Evolutionary conservation across 805 yeast genomes (phyloP).

Genomic region (Dipodascus geniculatus): DNA sequence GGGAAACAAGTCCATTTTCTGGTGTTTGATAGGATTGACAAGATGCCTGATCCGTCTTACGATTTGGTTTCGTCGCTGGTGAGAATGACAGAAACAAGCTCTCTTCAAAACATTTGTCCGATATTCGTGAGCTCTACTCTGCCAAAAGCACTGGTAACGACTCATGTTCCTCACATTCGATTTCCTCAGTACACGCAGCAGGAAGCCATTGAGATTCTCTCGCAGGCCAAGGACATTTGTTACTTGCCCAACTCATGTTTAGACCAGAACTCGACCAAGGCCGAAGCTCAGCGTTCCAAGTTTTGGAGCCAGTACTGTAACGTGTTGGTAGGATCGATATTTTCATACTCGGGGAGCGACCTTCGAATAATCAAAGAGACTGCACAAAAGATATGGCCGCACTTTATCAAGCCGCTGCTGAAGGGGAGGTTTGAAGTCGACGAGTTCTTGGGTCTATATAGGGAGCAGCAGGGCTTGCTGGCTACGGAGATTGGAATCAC

Average conservation of each 20-base stretch:
- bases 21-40: constrained; percentile 41
- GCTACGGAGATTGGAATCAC: constrained; percentile 15
- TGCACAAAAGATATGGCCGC: constrained; percentile 23
- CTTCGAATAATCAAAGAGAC: constrained; percentile 17
- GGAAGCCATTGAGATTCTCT: constrained; percentile 29
- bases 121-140: constrained; percentile 31
- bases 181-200: constrained; percentile 32
- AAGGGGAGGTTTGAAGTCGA: constrained; percentile 6
- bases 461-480: constrained; percentile 17
- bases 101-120: neutral
- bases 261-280: constrained; percentile 2
- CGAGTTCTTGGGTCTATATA: constrained; percentile 18
- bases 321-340: constrained; percentile 33
- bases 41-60: constrained; percentile 31
- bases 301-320: constrained; percentile 35
- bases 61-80: constrained; percentile 32
- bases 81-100: constrained; percentile 24
- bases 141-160: constrained; percentile 31
- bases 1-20: constrained; percentile 33
- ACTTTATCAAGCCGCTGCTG: constrained; percentile 18
- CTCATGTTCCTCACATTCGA: constrained; percentile 33
- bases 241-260: neutral
- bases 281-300: constrained; percentile 12
- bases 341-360: constrained; percentile 37
- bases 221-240: constrained; percentile 20